phyloP scores from a whole-genome alignment of 768 basidiomycete species.

The Boletus rubescentipes region DNA sequence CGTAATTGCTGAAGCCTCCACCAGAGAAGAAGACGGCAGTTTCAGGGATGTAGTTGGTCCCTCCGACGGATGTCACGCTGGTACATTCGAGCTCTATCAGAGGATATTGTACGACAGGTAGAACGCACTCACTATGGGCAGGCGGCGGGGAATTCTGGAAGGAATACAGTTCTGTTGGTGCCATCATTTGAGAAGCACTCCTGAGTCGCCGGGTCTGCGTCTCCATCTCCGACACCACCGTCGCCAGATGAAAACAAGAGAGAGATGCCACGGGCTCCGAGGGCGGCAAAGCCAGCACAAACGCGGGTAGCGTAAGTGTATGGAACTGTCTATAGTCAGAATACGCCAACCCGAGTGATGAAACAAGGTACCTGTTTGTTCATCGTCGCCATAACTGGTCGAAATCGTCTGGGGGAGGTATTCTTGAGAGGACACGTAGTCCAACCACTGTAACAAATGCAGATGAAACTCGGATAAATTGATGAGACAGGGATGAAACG shows the following conservation, averaged over 20 bases:
- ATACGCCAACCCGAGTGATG: background rate
- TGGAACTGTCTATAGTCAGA: slow-evolving; percentile 46
- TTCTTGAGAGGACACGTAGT: slow-evolving; percentile 49
- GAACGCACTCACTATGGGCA: slow-evolving; percentile 49
- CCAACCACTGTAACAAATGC: slow-evolving; percentile 51
- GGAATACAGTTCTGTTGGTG: slow-evolving; percentile 50
- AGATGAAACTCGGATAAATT: background rate
- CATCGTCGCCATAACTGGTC: slow-evolving; percentile 71
- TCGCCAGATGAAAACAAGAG: slow-evolving; percentile 68
- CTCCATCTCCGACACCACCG: slow-evolving; percentile 63
- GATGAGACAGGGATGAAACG: slow-evolving; percentile 14
- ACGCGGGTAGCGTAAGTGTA: slow-evolving; percentile 52
- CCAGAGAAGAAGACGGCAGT: slow-evolving; percentile 61
- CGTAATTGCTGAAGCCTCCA: slow-evolving; percentile 73
- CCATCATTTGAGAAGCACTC: slow-evolving; percentile 61
- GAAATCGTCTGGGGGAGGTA: slow-evolving; percentile 60
- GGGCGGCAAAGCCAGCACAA: slow-evolving; percentile 61
- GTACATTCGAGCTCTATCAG: background rate
- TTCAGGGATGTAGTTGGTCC: slow-evolving; percentile 60
- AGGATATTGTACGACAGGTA: background rate
- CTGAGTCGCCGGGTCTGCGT: slow-evolving; percentile 51
- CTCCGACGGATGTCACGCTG: slow-evolving; percentile 70
- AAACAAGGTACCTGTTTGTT: slow-evolving; percentile 55
- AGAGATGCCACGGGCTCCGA: slow-evolving; percentile 67
- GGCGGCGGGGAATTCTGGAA: slow-evolving; percentile 59